Conservation (phyloP, 164 flowering plant species). For the Echeveria elegans region DNA sequence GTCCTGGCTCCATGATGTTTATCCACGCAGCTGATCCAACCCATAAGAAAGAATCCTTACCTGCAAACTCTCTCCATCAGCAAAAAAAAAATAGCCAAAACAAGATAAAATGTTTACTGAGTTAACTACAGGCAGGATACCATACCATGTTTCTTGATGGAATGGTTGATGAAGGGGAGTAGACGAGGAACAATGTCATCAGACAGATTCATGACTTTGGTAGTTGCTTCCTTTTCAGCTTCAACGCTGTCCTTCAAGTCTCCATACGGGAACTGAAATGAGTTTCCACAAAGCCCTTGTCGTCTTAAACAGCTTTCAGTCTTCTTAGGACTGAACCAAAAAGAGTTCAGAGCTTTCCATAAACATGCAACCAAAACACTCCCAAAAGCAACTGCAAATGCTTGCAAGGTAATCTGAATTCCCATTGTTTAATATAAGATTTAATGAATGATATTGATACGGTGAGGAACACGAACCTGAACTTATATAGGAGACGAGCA, state of each 20-base stretch:
- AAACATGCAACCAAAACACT: constrained; percentile 7
- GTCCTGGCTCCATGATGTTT: constrained; percentile 9
- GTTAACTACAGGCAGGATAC: background rate
- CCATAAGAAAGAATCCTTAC: constrained; percentile 8
- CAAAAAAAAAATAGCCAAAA: background rate
- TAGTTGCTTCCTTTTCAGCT: constrained; percentile 11
- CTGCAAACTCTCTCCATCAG: constrained; percentile 7
- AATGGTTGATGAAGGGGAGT: constrained; percentile 12
- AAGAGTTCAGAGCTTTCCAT: constrained; percentile 23
- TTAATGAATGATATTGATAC: background rate
- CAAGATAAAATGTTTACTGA: background rate
- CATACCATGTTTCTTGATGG: constrained; percentile 8
- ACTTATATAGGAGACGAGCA: background rate
- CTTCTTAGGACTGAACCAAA: constrained; percentile 30
- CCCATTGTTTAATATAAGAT: background rate
- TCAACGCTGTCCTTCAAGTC: constrained; percentile 16
- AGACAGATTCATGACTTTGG: constrained; percentile 14
- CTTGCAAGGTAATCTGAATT: background rate
- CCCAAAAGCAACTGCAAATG: background rate
- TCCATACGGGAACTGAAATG: constrained; percentile 22
- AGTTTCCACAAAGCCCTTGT: constrained; percentile 23
- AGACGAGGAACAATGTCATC: constrained; percentile 15
- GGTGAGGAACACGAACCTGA: background rate
- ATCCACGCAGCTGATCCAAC: constrained; percentile 5
- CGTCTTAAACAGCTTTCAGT: constrained; percentile 15